Conservation (phyloP, 768 basidiomycete species). For the Lyophyllum atratum region DNA sequence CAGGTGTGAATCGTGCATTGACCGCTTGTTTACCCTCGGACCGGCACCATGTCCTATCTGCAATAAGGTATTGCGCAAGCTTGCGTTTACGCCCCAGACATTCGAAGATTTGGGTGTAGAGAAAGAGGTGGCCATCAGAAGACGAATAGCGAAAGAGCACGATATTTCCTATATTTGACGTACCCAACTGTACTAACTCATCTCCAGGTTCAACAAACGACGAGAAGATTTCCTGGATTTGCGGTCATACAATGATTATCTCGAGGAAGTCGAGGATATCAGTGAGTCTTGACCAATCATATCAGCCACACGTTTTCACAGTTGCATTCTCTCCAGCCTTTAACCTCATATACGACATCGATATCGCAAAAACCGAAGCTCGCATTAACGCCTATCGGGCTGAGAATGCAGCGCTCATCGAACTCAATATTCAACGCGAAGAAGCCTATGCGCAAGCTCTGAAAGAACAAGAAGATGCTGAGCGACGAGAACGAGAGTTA, state of each 20-base stretch:
- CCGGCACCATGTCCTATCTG: constrained; percentile 97
- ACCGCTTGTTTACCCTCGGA: constrained; percentile 92
- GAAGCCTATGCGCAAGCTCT: constrained; percentile 73
- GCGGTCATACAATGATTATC: constrained; percentile 88
- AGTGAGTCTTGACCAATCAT: constrained; percentile 29
- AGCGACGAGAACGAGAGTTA: constrained; percentile 67
- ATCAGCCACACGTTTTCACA: constrained; percentile 3
- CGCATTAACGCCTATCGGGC: constrained; percentile 77
- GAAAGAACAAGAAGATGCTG: constrained; percentile 80
- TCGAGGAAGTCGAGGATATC: constrained; percentile 95
- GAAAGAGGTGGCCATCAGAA: constrained; percentile 89
- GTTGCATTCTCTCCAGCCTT: constrained; percentile 73
- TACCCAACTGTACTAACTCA: constrained; percentile 1
- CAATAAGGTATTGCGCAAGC: constrained; percentile 81
- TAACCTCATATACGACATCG: constrained; percentile 91
- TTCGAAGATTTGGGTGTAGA: constrained; percentile 93
- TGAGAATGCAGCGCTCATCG: constrained; percentile 82
- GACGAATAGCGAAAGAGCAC: constrained; percentile 88
- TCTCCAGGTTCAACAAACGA: constrained; percentile 86
- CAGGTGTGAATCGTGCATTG: constrained; percentile 99
- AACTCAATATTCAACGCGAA: constrained; percentile 81
- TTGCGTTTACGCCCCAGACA: constrained; percentile 94
- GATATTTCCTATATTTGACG: constrained; percentile 21
- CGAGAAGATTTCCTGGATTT: constrained; percentile 85
- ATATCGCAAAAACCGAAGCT: constrained; percentile 78